phyloP scores from a whole-genome alignment of 2,329 filamentous ascomycete genomes.

The Aphanocladium album region DNA sequence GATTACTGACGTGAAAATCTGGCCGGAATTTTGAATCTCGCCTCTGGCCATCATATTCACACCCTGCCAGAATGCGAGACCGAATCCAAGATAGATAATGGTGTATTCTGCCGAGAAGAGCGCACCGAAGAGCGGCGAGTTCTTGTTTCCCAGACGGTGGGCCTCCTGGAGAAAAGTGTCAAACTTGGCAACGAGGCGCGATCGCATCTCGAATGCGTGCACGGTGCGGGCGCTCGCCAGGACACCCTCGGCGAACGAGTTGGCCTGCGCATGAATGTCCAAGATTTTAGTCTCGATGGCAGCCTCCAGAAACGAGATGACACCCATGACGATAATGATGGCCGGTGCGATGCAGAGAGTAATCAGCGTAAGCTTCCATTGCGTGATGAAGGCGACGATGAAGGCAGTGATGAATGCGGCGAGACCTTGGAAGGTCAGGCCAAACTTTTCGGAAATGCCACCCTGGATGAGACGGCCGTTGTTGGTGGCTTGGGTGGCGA shows the following conservation, averaged over 20 bases:
- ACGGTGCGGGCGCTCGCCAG: slow-evolving; percentile 35
- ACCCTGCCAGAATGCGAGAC: slow-evolving; percentile 42
- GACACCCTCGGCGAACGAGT: slow-evolving; percentile 32
- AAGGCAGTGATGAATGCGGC: slow-evolving; percentile 35
- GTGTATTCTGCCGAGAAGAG: slow-evolving; percentile 36
- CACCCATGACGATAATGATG: slow-evolving; percentile 27
- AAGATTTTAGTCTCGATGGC: slow-evolving; percentile 31
- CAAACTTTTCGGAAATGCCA: slow-evolving; percentile 37
- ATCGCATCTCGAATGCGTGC: slow-evolving; percentile 38
- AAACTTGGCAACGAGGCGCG: slow-evolving; percentile 34
- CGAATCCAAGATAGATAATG: slow-evolving; percentile 38
- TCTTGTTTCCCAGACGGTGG: slow-evolving; percentile 32
- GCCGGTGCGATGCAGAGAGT: slow-evolving; percentile 25
- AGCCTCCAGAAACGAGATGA: slow-evolving; percentile 23
- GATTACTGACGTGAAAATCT: slow-evolving; percentile 33
- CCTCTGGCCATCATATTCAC: slow-evolving; percentile 32
- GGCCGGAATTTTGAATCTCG: slow-evolving; percentile 32
- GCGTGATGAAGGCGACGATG: slow-evolving; percentile 33
- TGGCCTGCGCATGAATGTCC: slow-evolving; percentile 29
- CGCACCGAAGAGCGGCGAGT: slow-evolving; percentile 32
- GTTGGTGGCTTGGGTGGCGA: slow-evolving; percentile 38
- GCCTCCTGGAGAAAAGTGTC: slow-evolving; percentile 33
- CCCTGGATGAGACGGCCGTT: slow-evolving; percentile 38
- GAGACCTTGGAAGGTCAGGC: slow-evolving; percentile 33
- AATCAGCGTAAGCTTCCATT: slow-evolving; percentile 42